Evolutionary conservation across 2,329 filamentous ascomycete genomes (phyloP).

Genomic region (Phyllosticta citribraziliensis): DNA sequence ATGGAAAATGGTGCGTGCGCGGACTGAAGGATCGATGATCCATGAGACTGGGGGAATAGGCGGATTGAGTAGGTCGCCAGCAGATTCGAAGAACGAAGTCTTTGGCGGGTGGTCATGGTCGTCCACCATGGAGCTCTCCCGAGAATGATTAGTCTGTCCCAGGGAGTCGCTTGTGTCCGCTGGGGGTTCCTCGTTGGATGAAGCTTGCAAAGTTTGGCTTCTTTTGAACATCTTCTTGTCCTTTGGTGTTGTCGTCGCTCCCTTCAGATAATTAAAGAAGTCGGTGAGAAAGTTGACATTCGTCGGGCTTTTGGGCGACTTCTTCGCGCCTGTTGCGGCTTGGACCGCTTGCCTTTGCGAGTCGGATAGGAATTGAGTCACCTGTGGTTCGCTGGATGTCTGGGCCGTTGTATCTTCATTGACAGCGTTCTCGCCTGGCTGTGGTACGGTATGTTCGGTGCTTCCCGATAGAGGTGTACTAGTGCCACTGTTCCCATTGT

Average conservation of each 20-base stretch:
- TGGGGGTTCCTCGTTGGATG: slow-evolving; percentile 19
- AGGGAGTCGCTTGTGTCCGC: background rate
- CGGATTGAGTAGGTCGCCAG: slow-evolving; percentile 83
- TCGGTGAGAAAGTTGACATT: slow-evolving; percentile 5
- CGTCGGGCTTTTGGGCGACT: background rate
- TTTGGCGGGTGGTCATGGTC: slow-evolving; percentile 64
- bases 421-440: slow-evolving; percentile 56
- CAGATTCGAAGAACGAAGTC: slow-evolving; percentile 91
- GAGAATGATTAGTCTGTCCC: background rate
- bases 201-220: slow-evolving; percentile 60
- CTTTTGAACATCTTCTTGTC: slow-evolving; percentile 51
- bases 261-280: slow-evolving; percentile 29
- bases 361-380: slow-evolving; percentile 22
- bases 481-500: slow-evolving; percentile 14
- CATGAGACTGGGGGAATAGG: slow-evolving; percentile 75
- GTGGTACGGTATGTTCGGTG: slow-evolving; percentile 51
- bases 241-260: slow-evolving; percentile 55
- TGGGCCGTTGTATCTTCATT: slow-evolving; percentile 53
- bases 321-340: slow-evolving; percentile 32
- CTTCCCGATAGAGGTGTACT: slow-evolving; percentile 18
- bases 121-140: slow-evolving; percentile 30
- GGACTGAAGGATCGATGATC: slow-evolving; percentile 69
- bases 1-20: slow-evolving; percentile 88
- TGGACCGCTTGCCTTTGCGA: slow-evolving; percentile 18
- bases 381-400: slow-evolving; percentile 20